These are phyloP conservation scores for Actinomortierella ambigua DNA, from an alignment of 371 early-diverging fungal genomes.

Conservation along the genomic window DNA sequence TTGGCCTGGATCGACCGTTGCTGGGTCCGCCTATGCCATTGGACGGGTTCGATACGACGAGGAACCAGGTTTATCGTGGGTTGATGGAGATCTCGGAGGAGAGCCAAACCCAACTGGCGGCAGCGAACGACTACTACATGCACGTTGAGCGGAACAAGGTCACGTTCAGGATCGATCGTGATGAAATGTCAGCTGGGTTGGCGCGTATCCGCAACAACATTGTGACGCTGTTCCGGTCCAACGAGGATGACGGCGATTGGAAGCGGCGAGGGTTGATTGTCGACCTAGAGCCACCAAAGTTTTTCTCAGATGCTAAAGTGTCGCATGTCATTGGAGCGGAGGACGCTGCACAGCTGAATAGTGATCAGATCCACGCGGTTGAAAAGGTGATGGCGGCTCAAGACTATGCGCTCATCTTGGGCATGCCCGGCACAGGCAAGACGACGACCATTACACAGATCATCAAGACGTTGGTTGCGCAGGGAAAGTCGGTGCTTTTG, in stretches of 20 bases:
- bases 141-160: slow-evolving; percentile 12
- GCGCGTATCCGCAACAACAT: slow-evolving; percentile 75
- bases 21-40: slow-evolving; percentile 61
- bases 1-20: slow-evolving; percentile 70
- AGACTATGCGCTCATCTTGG: slow-evolving; percentile 94
- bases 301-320: slow-evolving; percentile 13
- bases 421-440: slow-evolving; percentile 99
- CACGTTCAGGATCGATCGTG: slow-evolving; percentile 84
- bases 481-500: slow-evolving; percentile 84
- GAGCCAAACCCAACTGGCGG: background rate
- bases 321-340: background rate
- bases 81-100: slow-evolving; percentile 41
- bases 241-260: slow-evolving; percentile 50
- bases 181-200: slow-evolving; percentile 75
- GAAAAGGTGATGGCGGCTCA: slow-evolving; percentile 65
- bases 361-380: slow-evolving; percentile 69
- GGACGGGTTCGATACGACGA: slow-evolving; percentile 49
- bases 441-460: slow-evolving; percentile 91
- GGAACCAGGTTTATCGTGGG: slow-evolving; percentile 55
- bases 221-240: slow-evolving; percentile 64
- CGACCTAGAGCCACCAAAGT: slow-evolving; percentile 75
- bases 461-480: slow-evolving; percentile 71
- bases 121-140: slow-evolving; percentile 14
- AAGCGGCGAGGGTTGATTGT: slow-evolving; percentile 77
- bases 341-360: slow-evolving; percentile 54